Conservation (phyloP, 768 basidiomycete species). For the Albatrellus ellisii region DNA sequence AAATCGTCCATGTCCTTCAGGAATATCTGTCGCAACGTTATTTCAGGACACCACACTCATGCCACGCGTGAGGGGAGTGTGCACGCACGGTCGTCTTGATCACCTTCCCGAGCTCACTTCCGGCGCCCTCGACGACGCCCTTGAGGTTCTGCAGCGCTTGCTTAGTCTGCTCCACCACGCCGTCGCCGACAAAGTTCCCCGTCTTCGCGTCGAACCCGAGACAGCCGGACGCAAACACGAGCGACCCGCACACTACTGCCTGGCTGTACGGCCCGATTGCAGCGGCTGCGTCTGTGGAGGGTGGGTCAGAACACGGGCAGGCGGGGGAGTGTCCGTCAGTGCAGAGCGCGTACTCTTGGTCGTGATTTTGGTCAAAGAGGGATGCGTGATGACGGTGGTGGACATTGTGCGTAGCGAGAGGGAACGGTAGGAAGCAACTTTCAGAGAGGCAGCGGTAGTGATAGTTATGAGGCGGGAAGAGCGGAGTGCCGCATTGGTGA, state of each 20-base stretch:
- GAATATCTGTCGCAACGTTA: slow-evolving; percentile 51
- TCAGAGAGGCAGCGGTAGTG: too few species aligned
- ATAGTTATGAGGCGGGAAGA: too few species aligned
- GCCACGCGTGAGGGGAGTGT: not conserved
- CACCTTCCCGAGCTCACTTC: slow-evolving; percentile 66
- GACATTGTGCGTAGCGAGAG: slow-evolving; percentile 18
- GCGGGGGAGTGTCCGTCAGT: not conserved
- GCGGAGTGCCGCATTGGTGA: too few species aligned
- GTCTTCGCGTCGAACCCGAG: slow-evolving; percentile 71
- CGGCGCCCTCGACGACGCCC: slow-evolving; percentile 72
- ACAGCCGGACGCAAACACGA: slow-evolving; percentile 84
- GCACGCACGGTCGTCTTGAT: slow-evolving; percentile 79
- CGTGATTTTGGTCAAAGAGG: slow-evolving; percentile 23
- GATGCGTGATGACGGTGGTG: slow-evolving; percentile 21
- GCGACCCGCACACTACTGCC: slow-evolving; percentile 70
- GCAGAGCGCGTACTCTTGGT: slow-evolving; percentile 18
- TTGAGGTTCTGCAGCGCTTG: slow-evolving; percentile 83
- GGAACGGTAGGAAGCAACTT: too few species aligned
- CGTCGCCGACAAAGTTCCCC: slow-evolving; percentile 57
- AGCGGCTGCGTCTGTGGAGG: slow-evolving; percentile 49
- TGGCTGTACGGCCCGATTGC: slow-evolving; percentile 85
- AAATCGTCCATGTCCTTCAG: slow-evolving; percentile 92
- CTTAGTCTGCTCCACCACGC: slow-evolving; percentile 66
- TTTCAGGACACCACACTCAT: not conserved
- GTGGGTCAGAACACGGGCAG: not conserved